Percentiles rank a stretch among this genome's conserved stretches.
These are phyloP conservation scores for Penicillium egyptiacum DNA, from an alignment of 495 filamentous ascomycete species.

Conservation along the genomic window DNA sequence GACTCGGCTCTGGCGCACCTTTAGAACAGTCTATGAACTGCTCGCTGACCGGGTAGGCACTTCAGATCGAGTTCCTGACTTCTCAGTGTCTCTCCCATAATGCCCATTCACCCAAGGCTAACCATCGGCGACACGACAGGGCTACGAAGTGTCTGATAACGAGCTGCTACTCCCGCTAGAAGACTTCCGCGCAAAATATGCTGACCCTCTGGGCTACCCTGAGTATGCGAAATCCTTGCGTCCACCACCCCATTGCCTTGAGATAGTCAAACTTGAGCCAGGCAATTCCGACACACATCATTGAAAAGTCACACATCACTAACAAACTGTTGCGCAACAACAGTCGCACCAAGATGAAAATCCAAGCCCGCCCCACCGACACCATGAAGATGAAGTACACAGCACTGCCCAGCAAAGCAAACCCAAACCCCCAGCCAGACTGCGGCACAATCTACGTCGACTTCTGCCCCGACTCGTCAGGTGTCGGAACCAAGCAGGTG, in stretches of 20 bases:
- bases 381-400: constrained; percentile 84
- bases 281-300: background rate
- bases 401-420: constrained; percentile 58
- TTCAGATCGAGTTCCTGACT: background rate
- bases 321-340: constrained; percentile 19
- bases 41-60: constrained; percentile 69
- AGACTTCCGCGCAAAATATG: constrained; percentile 68
- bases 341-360: constrained; percentile 80
- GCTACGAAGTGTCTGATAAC: constrained; percentile 86
- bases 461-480: constrained; percentile 70
- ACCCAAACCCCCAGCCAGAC: constrained; percentile 65
- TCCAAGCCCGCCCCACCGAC: constrained; percentile 78
- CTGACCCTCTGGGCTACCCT: constrained; percentile 64
- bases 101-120: constrained; percentile 12
- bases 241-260: background rate
- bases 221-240: constrained; percentile 52
- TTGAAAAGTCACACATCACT: constrained; percentile 21
- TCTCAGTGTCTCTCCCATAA: background rate
- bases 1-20: constrained; percentile 80
- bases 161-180: constrained; percentile 81
- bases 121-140: constrained; percentile 50
- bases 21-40: constrained; percentile 87
- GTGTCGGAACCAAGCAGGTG: constrained; percentile 86
- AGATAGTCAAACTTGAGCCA: background rate
- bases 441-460: constrained; percentile 92